Evolutionary conservation across 2,329 filamentous ascomycete species (phyloP).

Genomic region (Penicillium capsulatum): DNA sequence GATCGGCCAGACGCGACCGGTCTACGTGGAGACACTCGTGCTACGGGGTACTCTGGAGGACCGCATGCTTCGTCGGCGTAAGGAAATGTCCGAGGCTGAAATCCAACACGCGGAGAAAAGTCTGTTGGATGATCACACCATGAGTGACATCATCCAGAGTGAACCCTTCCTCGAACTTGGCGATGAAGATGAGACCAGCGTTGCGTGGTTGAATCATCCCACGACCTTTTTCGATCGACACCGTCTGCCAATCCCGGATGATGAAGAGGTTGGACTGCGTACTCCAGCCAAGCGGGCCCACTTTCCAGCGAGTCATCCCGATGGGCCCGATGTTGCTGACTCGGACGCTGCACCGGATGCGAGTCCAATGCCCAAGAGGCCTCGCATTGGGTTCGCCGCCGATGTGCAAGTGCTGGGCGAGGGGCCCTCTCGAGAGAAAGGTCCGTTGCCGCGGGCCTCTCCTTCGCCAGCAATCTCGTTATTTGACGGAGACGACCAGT

Average conservation of each 20-base stretch:
- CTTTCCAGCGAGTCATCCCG: neutral
- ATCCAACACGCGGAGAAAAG: slow-evolving; percentile 54
- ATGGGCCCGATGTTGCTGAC: too few species aligned
- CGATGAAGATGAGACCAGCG: slow-evolving; percentile 25
- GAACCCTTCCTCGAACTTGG: slow-evolving; percentile 48
- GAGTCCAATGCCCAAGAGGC: neutral
- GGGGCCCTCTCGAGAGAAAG: too few species aligned
- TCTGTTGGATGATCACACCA: slow-evolving; percentile 56
- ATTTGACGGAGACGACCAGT: too few species aligned
- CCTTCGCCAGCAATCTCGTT: too few species aligned
- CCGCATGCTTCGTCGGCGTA: slow-evolving; percentile 68
- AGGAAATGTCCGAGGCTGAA: slow-evolving; percentile 65
- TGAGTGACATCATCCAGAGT: slow-evolving; percentile 56
- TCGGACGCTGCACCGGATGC: neutral
- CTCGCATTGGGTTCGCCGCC: slow-evolving; percentile 11
- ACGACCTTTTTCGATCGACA: slow-evolving; percentile 40
- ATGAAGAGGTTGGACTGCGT: slow-evolving; percentile 7
- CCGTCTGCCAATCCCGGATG: slow-evolving; percentile 34
- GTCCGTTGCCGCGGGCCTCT: too few species aligned
- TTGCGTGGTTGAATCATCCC: slow-evolving; percentile 29
- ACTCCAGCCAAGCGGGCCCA: slow-evolving; percentile 1
- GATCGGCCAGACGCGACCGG: slow-evolving; percentile 74
- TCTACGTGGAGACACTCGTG: slow-evolving; percentile 82
- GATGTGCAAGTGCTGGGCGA: slow-evolving; percentile 1
- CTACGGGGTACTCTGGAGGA: slow-evolving; percentile 79